These are phyloP conservation scores for Prunus armeniaca DNA, from an alignment of 306 rosid species.

Conservation along the genomic window DNA sequence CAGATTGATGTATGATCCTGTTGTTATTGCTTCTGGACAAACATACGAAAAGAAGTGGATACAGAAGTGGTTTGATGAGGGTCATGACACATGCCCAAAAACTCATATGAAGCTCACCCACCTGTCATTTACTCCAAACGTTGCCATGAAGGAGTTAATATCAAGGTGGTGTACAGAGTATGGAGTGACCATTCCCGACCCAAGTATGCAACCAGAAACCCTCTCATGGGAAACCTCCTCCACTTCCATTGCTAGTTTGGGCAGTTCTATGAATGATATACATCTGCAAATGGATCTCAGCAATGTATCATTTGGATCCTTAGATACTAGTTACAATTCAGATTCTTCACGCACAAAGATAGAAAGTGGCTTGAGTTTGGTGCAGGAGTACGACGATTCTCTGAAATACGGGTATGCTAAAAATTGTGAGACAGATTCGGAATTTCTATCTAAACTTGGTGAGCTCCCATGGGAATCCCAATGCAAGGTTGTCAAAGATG, in stretches of 20 bases:
- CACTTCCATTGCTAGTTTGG: constrained; percentile 68
- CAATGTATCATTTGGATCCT: constrained; percentile 61
- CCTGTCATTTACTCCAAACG: constrained; percentile 54
- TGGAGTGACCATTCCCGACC: constrained; percentile 58
- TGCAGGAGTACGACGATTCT: constrained; percentile 33
- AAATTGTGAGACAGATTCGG: constrained; percentile 35
- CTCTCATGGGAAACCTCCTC: constrained; percentile 49
- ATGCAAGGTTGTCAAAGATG: constrained; percentile 63
- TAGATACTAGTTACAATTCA: constrained; percentile 56
- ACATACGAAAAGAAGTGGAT: constrained; percentile 87
- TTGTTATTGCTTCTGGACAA: constrained; percentile 72
- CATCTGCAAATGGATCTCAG: constrained; percentile 62
- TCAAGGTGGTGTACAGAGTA: constrained; percentile 62
- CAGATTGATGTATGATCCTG: constrained; percentile 87
- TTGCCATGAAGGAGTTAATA: constrained; percentile 57
- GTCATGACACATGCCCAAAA: constrained; percentile 67
- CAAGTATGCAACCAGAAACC: constrained; percentile 38
- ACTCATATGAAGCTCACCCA: constrained; percentile 47
- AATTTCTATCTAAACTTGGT: constrained; percentile 49
- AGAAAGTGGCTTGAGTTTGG: constrained; percentile 29
- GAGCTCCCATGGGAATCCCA: constrained; percentile 74
- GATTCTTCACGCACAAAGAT: constrained; percentile 38
- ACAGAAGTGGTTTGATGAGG: constrained; percentile 84
- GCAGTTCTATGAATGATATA: constrained; percentile 65
- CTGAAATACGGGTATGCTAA: constrained; percentile 26